These are phyloP conservation scores for Trichothecium sympodiale DNA, from an alignment of 2,329 filamentous ascomycete species.

Conservation along the genomic window DNA sequence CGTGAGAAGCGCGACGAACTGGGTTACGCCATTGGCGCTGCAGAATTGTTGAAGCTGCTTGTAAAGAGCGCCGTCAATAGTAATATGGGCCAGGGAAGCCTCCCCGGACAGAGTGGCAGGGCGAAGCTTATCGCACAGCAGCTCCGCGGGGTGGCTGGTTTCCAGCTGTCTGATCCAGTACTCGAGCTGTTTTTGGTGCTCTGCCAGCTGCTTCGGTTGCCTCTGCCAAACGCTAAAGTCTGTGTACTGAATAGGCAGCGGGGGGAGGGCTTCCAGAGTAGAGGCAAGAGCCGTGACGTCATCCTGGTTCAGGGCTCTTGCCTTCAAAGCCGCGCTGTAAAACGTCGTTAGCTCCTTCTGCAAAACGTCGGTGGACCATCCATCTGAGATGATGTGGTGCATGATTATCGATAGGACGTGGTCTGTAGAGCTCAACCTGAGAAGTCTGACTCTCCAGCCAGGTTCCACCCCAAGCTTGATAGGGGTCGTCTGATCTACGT, in stretches of 20 bases:
- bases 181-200: slow-evolving; percentile 10
- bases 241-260: slow-evolving; percentile 13
- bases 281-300: no score
- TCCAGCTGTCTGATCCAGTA: slow-evolving; percentile 12
- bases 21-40: slow-evolving; percentile 1
- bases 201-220: slow-evolving; percentile 2
- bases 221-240: slow-evolving; percentile 13
- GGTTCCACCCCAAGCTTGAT: slow-evolving; percentile 3
- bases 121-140: slow-evolving; percentile 3
- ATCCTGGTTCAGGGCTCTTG: not conserved
- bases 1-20: slow-evolving; percentile 2
- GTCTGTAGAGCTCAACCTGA: slow-evolving; percentile 5
- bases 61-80: slow-evolving; percentile 3
- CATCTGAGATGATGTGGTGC: slow-evolving; percentile 5
- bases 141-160: slow-evolving; percentile 1
- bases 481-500: slow-evolving; percentile 8
- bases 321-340: not conserved
- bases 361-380: slow-evolving; percentile 5
- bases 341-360: slow-evolving; percentile 2
- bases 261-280: slow-evolving; percentile 3
- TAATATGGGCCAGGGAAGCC: not conserved
- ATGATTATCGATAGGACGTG: slow-evolving; percentile 6
- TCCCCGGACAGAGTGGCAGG: slow-evolving; percentile 3
- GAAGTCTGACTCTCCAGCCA: slow-evolving; percentile 6
- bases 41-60: slow-evolving; percentile 4